Evolutionary conservation across 2,329 filamentous ascomycete species (phyloP), one percentile per base, ranked within the genome.

Genomic region (Diaporthe nobilis): DNA sequence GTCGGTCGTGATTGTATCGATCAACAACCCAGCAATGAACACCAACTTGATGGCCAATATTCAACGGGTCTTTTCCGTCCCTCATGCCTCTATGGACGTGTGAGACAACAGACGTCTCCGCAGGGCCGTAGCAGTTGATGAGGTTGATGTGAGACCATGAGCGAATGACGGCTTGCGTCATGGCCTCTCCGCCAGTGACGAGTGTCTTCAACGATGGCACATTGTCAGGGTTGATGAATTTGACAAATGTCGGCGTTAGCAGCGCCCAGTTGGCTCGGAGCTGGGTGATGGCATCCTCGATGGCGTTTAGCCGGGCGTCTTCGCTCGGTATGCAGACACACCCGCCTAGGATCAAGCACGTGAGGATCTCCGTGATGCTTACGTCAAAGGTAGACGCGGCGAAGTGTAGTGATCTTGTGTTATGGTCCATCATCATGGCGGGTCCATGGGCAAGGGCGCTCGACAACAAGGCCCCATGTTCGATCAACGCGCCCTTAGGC

Each of bases 401-500:
- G 72, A 88, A 88, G 76, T 88, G 85, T 68, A 88, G 86, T 57
- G 86, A 85, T 15, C 86, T 83, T 1, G 86, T 86, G 31, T 83
- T 82, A 1, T 83, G 77, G 8, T 81, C 82, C 78, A 88, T 87
- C 28, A 85, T 84, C 37, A 88, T 85, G 4, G 83, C 3, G 84
- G 80, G 4, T 83, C 60, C 60, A 20, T 63, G 60, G 39, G 85
- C 58, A 87, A 83, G 1, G 86, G 86, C 25, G 39, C 87, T 86
- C 60, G 86, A 87, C 39, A 86, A 85, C 76, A 86, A 88, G 51
- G 73, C 55, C 39, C 44, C 37, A 73, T 79, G 73, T 34, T 37
- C 77, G 17, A 81, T 28, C 1, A 84, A 78, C 9, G 95, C 93
- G 2, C 94, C 94, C 83, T 95, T 95, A 0, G 94, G 94, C 0